Conservation (phyloP, 2,329 filamentous ascomycete genomes). For the Sporothrix curviconia region DNA sequence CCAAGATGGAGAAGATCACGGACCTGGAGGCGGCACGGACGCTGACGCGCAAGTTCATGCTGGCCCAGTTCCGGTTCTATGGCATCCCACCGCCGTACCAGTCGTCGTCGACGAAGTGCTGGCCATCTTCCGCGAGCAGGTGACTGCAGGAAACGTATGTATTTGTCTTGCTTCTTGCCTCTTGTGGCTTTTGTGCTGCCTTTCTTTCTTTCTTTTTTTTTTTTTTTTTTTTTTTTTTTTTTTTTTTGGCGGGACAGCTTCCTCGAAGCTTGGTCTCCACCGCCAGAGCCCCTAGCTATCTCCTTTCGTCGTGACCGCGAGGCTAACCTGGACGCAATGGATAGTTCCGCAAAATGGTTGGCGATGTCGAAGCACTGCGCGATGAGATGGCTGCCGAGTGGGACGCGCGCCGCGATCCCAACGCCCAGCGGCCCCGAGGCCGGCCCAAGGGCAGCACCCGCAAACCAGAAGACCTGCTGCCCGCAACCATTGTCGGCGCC, state of each 20-base stretch:
- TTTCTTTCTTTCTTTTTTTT: not conserved
- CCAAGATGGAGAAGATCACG: constrained; percentile 22
- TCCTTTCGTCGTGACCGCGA: too few species aligned
- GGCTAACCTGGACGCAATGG: too few species aligned
- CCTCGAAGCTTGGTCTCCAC: not conserved
- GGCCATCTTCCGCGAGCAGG: constrained; percentile 19
- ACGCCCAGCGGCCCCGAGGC: constrained; percentile 18
- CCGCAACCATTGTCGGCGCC: constrained; percentile 21
- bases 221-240: not conserved
- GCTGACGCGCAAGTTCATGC: constrained; percentile 20
- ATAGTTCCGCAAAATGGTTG: constrained; percentile 20
- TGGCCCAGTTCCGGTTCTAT: constrained; percentile 22
- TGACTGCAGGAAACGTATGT: constrained; percentile 16
- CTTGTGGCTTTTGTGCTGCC: not conserved
- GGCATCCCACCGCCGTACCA: constrained; percentile 21
- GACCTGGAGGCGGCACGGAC: constrained; percentile 18
- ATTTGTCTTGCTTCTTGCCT: not conserved
- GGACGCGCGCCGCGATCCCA: constrained; percentile 18
- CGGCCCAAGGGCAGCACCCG: constrained; percentile 21
- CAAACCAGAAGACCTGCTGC: constrained; percentile 17
- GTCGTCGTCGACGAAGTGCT: constrained; percentile 20
- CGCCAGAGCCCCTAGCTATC: too few species aligned
- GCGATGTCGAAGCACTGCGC: constrained; percentile 19
- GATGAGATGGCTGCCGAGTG: constrained; percentile 20
- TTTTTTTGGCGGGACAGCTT: not conserved